Evolutionary conservation across 345 rosid species (phyloP).

Genomic region (Citrus sp.): DNA sequence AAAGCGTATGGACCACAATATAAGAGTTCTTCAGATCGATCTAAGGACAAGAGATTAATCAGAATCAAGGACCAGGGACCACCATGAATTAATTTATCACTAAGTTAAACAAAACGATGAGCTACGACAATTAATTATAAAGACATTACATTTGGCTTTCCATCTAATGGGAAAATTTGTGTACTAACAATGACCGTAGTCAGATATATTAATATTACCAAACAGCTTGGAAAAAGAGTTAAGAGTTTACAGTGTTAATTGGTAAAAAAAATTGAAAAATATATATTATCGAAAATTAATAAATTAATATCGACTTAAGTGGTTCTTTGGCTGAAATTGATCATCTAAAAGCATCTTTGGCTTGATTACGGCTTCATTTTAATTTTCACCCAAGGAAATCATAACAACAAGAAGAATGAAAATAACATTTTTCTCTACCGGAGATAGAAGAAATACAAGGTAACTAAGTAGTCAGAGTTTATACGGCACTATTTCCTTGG

Average conservation of each 20-base stretch:
- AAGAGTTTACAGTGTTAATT: too few species aligned
- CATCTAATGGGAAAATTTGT: neutral
- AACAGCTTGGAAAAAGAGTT: neutral
- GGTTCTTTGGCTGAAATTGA: too few species aligned
- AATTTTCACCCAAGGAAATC: neutral
- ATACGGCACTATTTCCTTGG: neutral
- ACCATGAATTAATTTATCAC: neutral
- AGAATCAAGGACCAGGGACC: neutral
- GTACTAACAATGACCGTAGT: neutral
- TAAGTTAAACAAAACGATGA: neutral
- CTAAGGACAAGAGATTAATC: too few species aligned
- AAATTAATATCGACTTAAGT: too few species aligned
- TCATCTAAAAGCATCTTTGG: neutral
- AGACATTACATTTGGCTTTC: neutral
- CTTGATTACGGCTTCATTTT: neutral
- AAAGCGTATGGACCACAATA: neutral
- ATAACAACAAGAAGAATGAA: too few species aligned
- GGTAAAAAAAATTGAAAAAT: too few species aligned
- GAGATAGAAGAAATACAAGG: too few species aligned
- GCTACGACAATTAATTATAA: neutral
- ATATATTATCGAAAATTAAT: too few species aligned
- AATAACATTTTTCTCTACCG: too few species aligned
- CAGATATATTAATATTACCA: neutral
- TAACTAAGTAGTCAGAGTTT: neutral
- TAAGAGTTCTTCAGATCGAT: neutral